Conservation (phyloP, 495 filamentous ascomycete species). For the Hypoxylon cercidicola region DNA sequence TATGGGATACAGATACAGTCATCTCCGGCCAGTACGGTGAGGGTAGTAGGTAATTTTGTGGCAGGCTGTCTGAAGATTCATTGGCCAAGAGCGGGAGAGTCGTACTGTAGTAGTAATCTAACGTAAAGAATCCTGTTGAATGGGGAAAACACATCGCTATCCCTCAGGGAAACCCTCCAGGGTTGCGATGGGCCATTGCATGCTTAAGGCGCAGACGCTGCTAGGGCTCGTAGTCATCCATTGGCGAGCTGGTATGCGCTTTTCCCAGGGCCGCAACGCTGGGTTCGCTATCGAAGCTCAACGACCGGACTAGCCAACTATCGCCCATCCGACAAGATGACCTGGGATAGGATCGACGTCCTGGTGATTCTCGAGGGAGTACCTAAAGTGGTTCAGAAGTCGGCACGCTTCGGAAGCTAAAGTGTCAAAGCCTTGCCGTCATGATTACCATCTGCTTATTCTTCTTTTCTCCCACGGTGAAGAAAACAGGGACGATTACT, state of each 20-base stretch:
- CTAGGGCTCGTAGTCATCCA: constrained; percentile 2
- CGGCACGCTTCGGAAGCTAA: constrained; percentile 17
- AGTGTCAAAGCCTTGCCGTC: constrained; percentile 11
- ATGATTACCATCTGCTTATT: background rate
- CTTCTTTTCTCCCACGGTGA: background rate
- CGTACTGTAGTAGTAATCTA: constrained; percentile 42
- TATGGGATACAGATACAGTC: constrained; percentile 24
- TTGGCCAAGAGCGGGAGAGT: constrained; percentile 33
- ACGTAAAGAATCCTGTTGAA: constrained; percentile 26
- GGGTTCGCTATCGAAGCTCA: constrained; percentile 9
- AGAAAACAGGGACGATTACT: background rate
- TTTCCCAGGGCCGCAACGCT: constrained; percentile 27
- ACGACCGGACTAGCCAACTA: constrained; percentile 1
- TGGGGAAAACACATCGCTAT: constrained; percentile 38
- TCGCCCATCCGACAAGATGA: constrained; percentile 15
- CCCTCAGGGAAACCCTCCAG: constrained; percentile 21
- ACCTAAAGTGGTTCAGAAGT: constrained; percentile 17
- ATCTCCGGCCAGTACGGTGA: constrained; percentile 17
- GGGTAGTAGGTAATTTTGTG: constrained; percentile 29
- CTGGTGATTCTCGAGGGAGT: constrained; percentile 3
- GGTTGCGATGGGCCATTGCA: constrained; percentile 28
- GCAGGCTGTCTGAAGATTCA: constrained; percentile 20
- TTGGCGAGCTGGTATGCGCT: constrained; percentile 18
- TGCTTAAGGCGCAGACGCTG: constrained; percentile 22
- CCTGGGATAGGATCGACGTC: constrained; percentile 21